phyloP scores from a whole-genome alignment of 78 protist genomes.

The Dictyostelium intermedium region DNA sequence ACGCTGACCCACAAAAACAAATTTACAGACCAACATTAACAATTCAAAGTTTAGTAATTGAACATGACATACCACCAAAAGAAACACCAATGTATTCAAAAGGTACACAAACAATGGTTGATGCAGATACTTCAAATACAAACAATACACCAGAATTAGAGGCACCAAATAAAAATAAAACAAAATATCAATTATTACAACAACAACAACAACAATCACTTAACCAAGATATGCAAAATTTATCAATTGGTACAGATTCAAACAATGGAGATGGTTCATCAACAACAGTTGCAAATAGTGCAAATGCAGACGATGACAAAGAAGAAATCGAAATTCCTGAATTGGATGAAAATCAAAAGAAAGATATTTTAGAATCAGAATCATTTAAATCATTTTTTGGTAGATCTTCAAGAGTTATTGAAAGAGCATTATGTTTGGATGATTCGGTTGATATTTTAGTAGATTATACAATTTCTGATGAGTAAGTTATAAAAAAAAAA shows the following conservation, averaged over 20 bases:
- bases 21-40: slow-evolving; percentile 25
- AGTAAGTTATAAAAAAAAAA: too few species aligned
- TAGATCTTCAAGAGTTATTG: slow-evolving; percentile 72
- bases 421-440: slow-evolving; percentile 78
- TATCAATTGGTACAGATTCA: slow-evolving; percentile 6
- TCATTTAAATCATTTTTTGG: slow-evolving; percentile 71
- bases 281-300: not conserved
- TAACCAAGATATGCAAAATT: not conserved
- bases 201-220: slow-evolving; percentile 4
- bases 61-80: slow-evolving; percentile 49
- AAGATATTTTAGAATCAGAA: slow-evolving; percentile 26
- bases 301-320: not conserved
- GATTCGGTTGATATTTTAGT: slow-evolving; percentile 70
- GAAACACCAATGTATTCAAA: slow-evolving; percentile 49
- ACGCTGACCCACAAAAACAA: not conserved
- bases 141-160: slow-evolving; percentile 2
- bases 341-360: slow-evolving; percentile 30
- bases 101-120: slow-evolving; percentile 18
- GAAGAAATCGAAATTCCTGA: slow-evolving; percentile 35
- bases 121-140: not conserved
- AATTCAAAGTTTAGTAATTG: slow-evolving; percentile 35
- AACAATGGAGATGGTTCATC: not conserved
- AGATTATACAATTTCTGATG: slow-evolving; percentile 73
- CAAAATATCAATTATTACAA: slow-evolving; percentile 45
- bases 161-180: slow-evolving; percentile 44